Evolutionary conservation across 257 asterid species (phyloP).

Genomic region (Capsicum baccatum): DNA sequence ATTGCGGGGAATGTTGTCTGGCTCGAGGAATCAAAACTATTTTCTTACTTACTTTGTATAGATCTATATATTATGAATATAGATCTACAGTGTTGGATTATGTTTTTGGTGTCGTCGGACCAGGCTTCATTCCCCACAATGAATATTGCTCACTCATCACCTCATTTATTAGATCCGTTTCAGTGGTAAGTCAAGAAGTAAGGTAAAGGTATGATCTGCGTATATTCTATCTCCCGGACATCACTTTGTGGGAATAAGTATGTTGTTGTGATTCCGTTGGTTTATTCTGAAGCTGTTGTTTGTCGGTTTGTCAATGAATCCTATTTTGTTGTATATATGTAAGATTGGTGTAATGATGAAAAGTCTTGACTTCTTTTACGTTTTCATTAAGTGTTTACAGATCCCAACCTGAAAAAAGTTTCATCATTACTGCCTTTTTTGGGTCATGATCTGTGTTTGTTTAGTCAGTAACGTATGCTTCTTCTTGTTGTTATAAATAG

Average conservation of each 20-base stretch:
- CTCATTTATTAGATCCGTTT: not conserved
- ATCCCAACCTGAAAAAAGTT: slow-evolving; percentile 33
- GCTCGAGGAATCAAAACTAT: slow-evolving; percentile 51
- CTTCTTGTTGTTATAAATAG: not conserved
- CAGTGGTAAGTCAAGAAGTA: not conserved
- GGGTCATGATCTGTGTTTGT: slow-evolving; percentile 43
- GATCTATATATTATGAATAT: not conserved
- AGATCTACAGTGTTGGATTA: slow-evolving; percentile 33
- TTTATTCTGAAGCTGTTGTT: not conserved
- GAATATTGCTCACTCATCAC: slow-evolving; percentile 51
- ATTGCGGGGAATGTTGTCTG: slow-evolving; percentile 67
- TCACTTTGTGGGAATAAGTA: too few species aligned
- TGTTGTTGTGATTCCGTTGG: not conserved
- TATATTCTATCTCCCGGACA: too few species aligned
- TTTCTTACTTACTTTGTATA: not conserved
- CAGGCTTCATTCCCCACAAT: slow-evolving; percentile 42
- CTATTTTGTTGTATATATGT: slow-evolving; percentile 22
- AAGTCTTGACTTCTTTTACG: slow-evolving; percentile 48
- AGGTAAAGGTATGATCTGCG: too few species aligned
- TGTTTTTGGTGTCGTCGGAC: slow-evolving; percentile 52
- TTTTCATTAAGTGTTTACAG: not conserved
- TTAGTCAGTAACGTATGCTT: slow-evolving; percentile 16
- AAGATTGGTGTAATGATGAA: slow-evolving; percentile 60
- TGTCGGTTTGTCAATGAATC: not conserved
- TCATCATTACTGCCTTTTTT: slow-evolving; percentile 44